Evolutionary conservation across 495 filamentous ascomycete genomes (phyloP), one percentile per base, ranked within the genome.

Genomic region (Coniosporium apollinis): DNA sequence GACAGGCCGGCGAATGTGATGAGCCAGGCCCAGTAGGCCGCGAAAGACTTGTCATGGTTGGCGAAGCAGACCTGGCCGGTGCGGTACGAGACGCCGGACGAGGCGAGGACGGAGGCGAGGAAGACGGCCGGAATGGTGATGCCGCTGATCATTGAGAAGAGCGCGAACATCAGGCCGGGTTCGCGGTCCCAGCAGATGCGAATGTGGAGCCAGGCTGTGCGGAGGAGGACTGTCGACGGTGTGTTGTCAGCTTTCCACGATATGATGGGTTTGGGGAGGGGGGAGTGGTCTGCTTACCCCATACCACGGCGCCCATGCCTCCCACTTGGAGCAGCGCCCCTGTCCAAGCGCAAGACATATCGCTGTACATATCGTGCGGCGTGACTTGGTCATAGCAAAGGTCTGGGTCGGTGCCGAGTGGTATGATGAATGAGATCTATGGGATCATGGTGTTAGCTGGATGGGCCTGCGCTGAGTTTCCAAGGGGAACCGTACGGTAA

Each of bases 121-220:
- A 59, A 45, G 22, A 48, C 30, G 19, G 42, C 20, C 3, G 55
- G 47, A 0, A 56, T 13, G 18, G 47, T 29, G n/a, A 36, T 38
- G 21, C 54, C 54, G 34, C 44, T 33, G 15, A 1, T 3, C 30
- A 9, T 10, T 9, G 15, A 32, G 30, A 8, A 32, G 30, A 8
- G 17, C 1, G 9, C 2, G 47, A 47, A 59, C 15, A 14, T 15
- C 9, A 36, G 8, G 18, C 49, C 50, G 19, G 43, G 54, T 18
- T 50, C 39, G 8, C 41, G 17, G 43, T 57, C 52, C 55, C 55
- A 58, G 46, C 52, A 49, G 28, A 59, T 49, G 26, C 52, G 47
- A n/a, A 58, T 42, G 29, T 57, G 52, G 5, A 55, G 50, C 51
- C 49, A 58, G 15, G 56, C 33, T 26, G 46, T 46, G 36, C 54